Evolutionary conservation across 192 early-diverging fungal genomes (phyloP).

Genomic region (Funneliformis geosporum): DNA sequence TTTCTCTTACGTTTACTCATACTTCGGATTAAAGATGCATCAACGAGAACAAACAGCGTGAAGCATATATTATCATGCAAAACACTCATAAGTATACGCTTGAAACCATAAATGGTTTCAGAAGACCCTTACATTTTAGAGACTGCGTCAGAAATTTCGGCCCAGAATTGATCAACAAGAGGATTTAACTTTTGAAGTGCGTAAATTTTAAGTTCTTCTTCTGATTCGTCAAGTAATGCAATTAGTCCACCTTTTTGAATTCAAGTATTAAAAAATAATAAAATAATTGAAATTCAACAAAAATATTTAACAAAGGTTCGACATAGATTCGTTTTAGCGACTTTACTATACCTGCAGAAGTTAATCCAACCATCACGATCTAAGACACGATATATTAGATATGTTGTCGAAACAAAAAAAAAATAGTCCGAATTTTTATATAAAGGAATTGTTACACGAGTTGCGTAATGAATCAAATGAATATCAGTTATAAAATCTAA

Average conservation of each 20-base stretch:
- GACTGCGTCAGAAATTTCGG: conserved; percentile 93
- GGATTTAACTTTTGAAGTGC: conserved; percentile 88
- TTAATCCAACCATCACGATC: conserved; percentile 43
- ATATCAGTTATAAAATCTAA: too few relatives aligned
- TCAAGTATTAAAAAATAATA: neutral
- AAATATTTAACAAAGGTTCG: too few relatives aligned
- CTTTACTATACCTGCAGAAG: conserved; percentile 41
- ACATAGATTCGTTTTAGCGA: neutral
- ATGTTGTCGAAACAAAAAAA: neutral
- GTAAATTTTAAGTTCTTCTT: conserved; percentile 91
- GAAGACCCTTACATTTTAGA: conserved; percentile 73
- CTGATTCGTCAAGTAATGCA: conserved; percentile 89
- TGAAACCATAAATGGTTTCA: neutral
- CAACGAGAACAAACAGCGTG: neutral
- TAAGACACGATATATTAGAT: neutral
- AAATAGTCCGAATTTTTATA: neutral
- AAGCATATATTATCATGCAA: neutral
- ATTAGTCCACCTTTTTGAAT: conserved; percentile 76
- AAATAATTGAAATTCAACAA: neutral
- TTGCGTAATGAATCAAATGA: too few relatives aligned
- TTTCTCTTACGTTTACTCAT: neutral
- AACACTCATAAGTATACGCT: neutral
- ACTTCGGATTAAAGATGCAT: neutral
- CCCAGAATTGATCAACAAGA: conserved; percentile 95
- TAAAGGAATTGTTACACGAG: too few relatives aligned